Evolutionary conservation across 345 rosid genomes (phyloP).

Genomic region (Barbarea vulgaris): DNA sequence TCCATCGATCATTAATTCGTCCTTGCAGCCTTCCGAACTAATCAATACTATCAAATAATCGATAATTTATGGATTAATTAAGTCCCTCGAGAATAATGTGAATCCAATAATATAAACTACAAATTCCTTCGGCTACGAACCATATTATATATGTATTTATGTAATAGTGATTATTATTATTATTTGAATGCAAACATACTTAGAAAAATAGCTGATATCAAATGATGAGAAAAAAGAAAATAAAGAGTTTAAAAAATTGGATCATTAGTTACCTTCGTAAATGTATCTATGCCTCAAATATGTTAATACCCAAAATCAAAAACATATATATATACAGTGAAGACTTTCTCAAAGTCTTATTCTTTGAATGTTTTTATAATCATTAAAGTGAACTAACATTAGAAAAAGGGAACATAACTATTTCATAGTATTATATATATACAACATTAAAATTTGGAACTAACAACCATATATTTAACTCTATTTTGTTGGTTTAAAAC

Average conservation of each 20-base stretch:
- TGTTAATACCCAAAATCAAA: not conserved
- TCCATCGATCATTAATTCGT: slow-evolving; percentile 9
- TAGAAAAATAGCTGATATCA: no score
- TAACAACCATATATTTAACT: not conserved
- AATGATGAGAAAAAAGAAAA: no score
- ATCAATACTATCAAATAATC: slow-evolving; percentile 2
- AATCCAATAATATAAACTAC: not conserved
- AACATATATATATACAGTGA: not conserved
- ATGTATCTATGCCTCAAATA: not conserved
- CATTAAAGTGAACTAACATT: not conserved
- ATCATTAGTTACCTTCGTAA: not conserved
- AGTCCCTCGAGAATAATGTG: not conserved
- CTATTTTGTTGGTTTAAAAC: not conserved
- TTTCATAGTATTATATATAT: not conserved
- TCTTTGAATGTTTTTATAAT: not conserved
- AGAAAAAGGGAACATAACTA: not conserved
- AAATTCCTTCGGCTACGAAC: slow-evolving; percentile 1
- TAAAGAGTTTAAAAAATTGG: not conserved
- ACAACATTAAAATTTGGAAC: not conserved
- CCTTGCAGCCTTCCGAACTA: not conserved
- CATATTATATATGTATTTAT: not conserved
- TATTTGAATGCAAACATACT: not conserved
- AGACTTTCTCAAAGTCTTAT: not conserved
- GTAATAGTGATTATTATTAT: not conserved
- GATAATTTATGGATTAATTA: not conserved